Conservation (phyloP, 805 yeast genomes). For the Metschnikowia rubicola region DNA sequence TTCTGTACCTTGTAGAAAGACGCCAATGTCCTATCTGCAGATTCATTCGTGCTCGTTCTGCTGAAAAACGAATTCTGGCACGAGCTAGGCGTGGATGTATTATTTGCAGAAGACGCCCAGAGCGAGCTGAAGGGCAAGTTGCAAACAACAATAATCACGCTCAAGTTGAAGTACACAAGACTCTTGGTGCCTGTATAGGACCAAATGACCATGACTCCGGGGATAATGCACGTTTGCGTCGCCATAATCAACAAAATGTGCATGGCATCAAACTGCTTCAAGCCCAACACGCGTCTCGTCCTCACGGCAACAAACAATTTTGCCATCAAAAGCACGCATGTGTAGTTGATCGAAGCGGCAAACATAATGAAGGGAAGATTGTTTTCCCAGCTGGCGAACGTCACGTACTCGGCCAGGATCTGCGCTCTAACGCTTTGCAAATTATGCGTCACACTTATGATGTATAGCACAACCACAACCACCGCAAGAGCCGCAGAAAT, state of each 20-base stretch:
- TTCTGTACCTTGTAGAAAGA: constrained; percentile 7
- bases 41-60: constrained; percentile 6
- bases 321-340: constrained; percentile 55
- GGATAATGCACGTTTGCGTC: constrained; percentile 75
- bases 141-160: constrained; percentile 60
- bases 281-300: constrained; percentile 71
- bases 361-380: constrained; percentile 61
- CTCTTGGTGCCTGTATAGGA: constrained; percentile 37
- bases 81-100: constrained; percentile 27
- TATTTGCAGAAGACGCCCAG: constrained; percentile 79
- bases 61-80: constrained; percentile 15
- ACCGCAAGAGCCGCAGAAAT: constrained; percentile 44
- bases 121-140: constrained; percentile 80
- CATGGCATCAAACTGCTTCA: constrained; percentile 76
- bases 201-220: constrained; percentile 63
- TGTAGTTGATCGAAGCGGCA: constrained; percentile 62
- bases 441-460: constrained; percentile 47
- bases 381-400: constrained; percentile 37
- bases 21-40: constrained; percentile 2
- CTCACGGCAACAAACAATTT: constrained; percentile 69
- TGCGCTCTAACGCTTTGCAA: constrained; percentile 21
- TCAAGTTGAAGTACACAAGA: constrained; percentile 46
- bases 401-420: constrained; percentile 1
- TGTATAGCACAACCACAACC: constrained; percentile 57
- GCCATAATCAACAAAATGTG: constrained; percentile 81